These are phyloP conservation scores for Lentinula sp. DNA, from an alignment of 768 basidiomycete genomes.

Conservation along the genomic window DNA sequence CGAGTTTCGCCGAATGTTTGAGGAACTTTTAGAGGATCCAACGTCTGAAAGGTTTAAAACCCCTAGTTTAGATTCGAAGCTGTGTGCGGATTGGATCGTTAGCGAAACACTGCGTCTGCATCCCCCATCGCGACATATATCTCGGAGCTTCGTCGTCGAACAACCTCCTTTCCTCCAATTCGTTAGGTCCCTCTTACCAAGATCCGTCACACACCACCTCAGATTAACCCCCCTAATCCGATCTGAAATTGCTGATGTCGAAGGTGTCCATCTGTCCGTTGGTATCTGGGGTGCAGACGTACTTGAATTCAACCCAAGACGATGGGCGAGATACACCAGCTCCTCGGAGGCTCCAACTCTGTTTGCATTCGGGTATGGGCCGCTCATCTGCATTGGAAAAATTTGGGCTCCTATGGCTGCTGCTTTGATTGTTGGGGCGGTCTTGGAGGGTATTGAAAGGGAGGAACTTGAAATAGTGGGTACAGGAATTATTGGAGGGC, in stretches of 20 bases:
- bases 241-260: constrained; percentile 30
- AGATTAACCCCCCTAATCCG: constrained; percentile 2
- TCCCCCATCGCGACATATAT: constrained; percentile 46
- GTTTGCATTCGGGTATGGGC: constrained; percentile 45
- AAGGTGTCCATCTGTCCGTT: constrained; percentile 23
- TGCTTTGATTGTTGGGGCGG: constrained; percentile 37
- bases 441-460: constrained; percentile 29
- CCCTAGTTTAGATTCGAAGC: background rate
- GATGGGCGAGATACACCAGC: constrained; percentile 17
- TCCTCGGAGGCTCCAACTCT: constrained; percentile 10
- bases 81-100: constrained; percentile 23
- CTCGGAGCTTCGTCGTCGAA: constrained; percentile 16
- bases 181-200: background rate
- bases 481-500: constrained; percentile 29
- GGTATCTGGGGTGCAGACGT: constrained; percentile 32
- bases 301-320: constrained; percentile 36
- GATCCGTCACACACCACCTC: background rate
- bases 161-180: background rate
- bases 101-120: constrained; percentile 41
- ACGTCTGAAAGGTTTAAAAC: constrained; percentile 21
- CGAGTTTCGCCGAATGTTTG: constrained; percentile 21
- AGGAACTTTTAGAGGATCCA: constrained; percentile 27
- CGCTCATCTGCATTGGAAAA: constrained; percentile 39
- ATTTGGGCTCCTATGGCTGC: constrained; percentile 48
- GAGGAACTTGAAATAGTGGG: constrained; percentile 18